Base-by-base conservation (phyloP, 208 protist species). In the Leishmania braziliensis region DNA sequence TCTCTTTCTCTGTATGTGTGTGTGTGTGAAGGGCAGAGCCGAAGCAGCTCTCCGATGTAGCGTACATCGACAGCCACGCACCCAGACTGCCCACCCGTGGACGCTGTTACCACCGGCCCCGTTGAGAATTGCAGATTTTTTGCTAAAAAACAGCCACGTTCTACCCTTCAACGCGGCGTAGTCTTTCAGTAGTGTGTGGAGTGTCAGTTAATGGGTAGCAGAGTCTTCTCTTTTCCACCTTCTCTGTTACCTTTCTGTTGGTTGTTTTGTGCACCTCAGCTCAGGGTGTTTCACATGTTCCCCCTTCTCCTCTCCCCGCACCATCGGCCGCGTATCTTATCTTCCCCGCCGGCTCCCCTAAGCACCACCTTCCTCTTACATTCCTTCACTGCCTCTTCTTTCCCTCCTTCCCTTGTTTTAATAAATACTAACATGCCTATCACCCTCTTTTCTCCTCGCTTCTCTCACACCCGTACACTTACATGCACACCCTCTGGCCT, bases 301-400 rank as follows among this genome's bases (percentile, higher is more conserved):
- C 18, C 76, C 12, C 20, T 1, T 54, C 4, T 53, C 14, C 8
- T 78, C 29, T 75, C 5, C 70, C 43, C 23, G 8, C 18, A 20
- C 29, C 3, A 9, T 58, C 43, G 10, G 51, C 43, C 43, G 70
- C 16, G 8, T 58, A 5, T 6, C 70, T 5, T 51, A 26, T 14
- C 33, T 33, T 18, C 14, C 33, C 70, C 29, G 26, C 51, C 43
- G 5, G 9, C 43, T 53, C 43, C 29, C 29, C 63, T 4, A 10
- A 50, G 76, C 62, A 48, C 43, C 75, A 53, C 65, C n/a, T 68
- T 79, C 71, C 60, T 29, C n/a, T 82, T 72, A 56, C 60, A 54
- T 86, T 58, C 62, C 66, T 79, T 80, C 48, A 26, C 80, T 83
- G 58, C 78, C 63, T 75, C 48, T 75, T 79, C 60, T 33, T 73